Base-by-base conservation (phyloP, 768 basidiomycete species). In the Pholiota molesta region DNA sequence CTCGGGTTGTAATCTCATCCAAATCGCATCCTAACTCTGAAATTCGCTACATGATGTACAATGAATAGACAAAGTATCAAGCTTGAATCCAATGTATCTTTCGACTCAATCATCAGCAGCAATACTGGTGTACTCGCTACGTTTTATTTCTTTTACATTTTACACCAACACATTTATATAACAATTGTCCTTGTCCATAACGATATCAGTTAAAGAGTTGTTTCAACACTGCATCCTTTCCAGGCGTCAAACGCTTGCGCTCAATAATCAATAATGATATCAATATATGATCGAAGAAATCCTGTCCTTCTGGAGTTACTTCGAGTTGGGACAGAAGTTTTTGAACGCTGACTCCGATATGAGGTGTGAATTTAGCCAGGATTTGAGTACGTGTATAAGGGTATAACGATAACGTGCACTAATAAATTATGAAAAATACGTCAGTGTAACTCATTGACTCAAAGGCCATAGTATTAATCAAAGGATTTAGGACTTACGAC, bases 251-350 rank as follows among this genome's bases (percentile, higher is more conserved):
- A 14, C 53, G 53, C 53, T 54, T 54, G 1, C 53, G 53, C 53
- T 54, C 53, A 8, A 54, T 35, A 14, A 54, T 54, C 29, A 54
- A 21, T 28, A 54, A 6, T 5, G 53, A 31, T n/a, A 35, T 35
- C 53, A 54, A 37, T 2, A 54, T 17, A 19, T 54, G 29, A 19
- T 54, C 53, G 37, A 54, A 54, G n/a, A 17, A 23, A 5, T 37
- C 53, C 35, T 54, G 53, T 19, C 53, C 53, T 21, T 54, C 53
- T 5, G 53, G 53, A 13, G 53, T 54, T 19, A 54, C 53, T 7
- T 54, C 53, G 9, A 54, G 53, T 28, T 33, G 29, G 16, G 53
- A 33, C 35, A 33, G 29, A 19, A 6, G 5, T n/a, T 37, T 54
- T 21, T 21, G n/a, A 37, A 37, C 17, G 19, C 21, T 37, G 3